Conservation (phyloP, 2,329 filamentous ascomycete species). For the Fulvia fulva region DNA sequence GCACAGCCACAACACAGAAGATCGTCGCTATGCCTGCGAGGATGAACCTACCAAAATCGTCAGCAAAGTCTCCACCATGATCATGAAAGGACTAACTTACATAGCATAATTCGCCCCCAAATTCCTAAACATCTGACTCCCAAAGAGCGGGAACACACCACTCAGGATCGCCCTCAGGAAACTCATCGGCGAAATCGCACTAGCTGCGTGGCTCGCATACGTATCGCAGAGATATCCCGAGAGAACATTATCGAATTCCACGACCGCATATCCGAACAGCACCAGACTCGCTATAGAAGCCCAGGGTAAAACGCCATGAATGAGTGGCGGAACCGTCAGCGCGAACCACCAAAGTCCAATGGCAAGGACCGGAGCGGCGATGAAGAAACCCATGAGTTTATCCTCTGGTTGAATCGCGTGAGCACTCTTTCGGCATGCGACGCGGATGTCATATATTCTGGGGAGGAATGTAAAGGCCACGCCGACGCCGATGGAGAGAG, state of each 20-base stretch:
- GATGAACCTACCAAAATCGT: constrained; percentile 41
- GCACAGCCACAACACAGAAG: constrained; percentile 13
- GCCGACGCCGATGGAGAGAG: constrained; percentile 61
- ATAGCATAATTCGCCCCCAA: constrained; percentile 29
- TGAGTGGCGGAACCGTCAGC: constrained; percentile 45
- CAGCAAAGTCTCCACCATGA: not conserved
- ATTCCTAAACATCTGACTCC: constrained; percentile 37
- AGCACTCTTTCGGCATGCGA: constrained; percentile 28
- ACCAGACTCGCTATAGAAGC: constrained; percentile 31
- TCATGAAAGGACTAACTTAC: constrained; percentile 3
- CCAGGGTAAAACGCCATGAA: constrained; percentile 28
- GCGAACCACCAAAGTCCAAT: constrained; percentile 46
- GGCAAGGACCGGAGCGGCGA: constrained; percentile 44
- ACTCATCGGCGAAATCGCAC: constrained; percentile 42
- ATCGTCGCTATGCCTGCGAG: constrained; percentile 40
- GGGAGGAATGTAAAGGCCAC: constrained; percentile 42
- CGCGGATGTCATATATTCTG: constrained; percentile 40
- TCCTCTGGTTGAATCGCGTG: constrained; percentile 41
- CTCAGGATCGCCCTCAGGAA: constrained; percentile 40
- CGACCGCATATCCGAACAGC: constrained; percentile 46
- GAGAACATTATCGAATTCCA: constrained; percentile 44
- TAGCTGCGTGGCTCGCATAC: constrained; percentile 44
- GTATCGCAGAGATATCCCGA: constrained; percentile 45
- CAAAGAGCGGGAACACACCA: constrained; percentile 41
- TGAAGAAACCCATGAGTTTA: constrained; percentile 46